Percentiles rank a stretch among this genome's conserved stretches.
These are phyloP conservation scores for Xylaria telfairii DNA, from an alignment of 495 filamentous ascomycete species.

Conservation along the genomic window DNA sequence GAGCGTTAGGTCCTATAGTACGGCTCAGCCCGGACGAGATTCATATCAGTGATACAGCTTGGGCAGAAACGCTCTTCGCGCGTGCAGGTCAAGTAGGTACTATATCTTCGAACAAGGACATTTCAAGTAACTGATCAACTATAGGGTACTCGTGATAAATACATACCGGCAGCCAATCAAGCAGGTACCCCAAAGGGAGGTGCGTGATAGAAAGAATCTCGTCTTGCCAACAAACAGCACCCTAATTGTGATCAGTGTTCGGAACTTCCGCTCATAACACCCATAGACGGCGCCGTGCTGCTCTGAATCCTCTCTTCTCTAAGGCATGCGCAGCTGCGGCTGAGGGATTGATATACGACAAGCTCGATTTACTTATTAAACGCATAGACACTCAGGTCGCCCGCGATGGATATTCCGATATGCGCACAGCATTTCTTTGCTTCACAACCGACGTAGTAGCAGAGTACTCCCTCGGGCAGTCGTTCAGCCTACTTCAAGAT, in stretches of 20 bases:
- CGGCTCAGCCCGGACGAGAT: conserved; percentile 18
- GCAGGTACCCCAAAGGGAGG: conserved; percentile 18
- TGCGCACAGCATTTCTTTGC: conserved; percentile 3
- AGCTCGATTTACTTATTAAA: conserved; percentile 7
- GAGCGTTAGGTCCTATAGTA: conserved; percentile 1
- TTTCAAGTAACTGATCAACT: not conserved
- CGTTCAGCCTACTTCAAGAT: conserved; percentile 4
- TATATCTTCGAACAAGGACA: not conserved
- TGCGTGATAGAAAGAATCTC: not conserved
- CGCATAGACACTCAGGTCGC: conserved; percentile 4
- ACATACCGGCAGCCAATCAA: conserved; percentile 6
- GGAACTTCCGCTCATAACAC: conserved; percentile 13
- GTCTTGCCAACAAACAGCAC: not conserved
- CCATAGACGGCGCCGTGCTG: conserved; percentile 19
- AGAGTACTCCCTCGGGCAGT: conserved; percentile 6
- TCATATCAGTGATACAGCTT: conserved; percentile 16
- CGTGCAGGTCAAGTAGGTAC: conserved; percentile 6
- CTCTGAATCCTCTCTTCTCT: conserved; percentile 21
- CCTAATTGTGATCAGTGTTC: conserved; percentile 10
- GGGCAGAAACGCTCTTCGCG: conserved; percentile 8
- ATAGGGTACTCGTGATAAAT: conserved; percentile 21
- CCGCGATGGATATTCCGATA: conserved; percentile 14
- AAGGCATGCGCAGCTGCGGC: not conserved
- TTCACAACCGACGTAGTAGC: conserved; percentile 9
- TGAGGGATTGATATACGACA: conserved; percentile 20